phyloP scores from a whole-genome alignment of 257 asterid genomes.

The Petunia secreta region DNA sequence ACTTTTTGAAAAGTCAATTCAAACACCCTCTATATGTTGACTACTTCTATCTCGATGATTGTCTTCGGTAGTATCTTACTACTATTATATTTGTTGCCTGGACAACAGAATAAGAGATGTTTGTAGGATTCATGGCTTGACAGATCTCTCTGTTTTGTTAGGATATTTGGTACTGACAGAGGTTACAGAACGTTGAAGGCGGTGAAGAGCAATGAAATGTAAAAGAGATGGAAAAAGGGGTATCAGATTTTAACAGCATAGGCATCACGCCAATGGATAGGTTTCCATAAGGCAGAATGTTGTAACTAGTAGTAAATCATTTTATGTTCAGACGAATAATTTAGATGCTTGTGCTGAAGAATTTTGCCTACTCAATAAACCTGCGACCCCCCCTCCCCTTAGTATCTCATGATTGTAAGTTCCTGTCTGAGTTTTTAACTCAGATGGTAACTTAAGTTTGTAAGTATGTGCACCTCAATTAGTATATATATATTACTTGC shows the following conservation, averaged over 20 bases:
- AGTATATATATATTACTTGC: no score
- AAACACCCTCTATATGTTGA: neutral
- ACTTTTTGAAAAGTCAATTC: no score
- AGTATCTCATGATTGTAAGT: no score
- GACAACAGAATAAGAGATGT: neutral
- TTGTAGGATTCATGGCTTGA: neutral
- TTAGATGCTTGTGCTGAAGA: no score
- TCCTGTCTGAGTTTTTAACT: no score
- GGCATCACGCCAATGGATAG: neutral
- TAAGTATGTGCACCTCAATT: no score
- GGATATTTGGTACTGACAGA: slow-evolving; percentile 91
- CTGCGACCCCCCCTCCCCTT: no score
- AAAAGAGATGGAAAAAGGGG: neutral
- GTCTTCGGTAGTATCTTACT: neutral
- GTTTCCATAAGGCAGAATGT: neutral
- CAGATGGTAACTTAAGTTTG: no score
- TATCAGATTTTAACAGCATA: neutral
- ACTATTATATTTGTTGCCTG: neutral
- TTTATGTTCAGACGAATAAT: neutral
- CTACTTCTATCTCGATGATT: neutral
- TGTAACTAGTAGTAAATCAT: neutral
- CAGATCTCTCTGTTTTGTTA: slow-evolving; percentile 25
- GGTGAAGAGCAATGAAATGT: slow-evolving; percentile 56
- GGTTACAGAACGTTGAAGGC: slow-evolving; percentile 88
- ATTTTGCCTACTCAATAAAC: no score